These are phyloP conservation scores for Martensiomyces pterosporus DNA, from an alignment of 192 early-diverging fungal species.

Conservation along the genomic window DNA sequence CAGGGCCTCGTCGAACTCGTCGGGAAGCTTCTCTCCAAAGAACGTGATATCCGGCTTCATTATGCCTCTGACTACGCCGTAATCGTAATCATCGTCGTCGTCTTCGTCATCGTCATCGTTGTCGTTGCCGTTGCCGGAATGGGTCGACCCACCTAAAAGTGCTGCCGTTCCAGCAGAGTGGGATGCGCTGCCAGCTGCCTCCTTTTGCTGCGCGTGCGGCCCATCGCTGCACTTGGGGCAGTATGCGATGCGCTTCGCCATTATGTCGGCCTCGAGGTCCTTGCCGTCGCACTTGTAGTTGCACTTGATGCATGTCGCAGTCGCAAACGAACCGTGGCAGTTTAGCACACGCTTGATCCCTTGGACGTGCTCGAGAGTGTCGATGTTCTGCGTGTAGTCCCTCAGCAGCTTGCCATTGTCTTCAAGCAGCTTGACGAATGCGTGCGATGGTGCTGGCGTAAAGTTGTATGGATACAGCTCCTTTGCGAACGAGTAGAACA, in stretches of 20 bases:
- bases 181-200: not conserved
- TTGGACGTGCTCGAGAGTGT: slow-evolving; percentile 85
- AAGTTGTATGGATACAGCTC: slow-evolving; percentile 90
- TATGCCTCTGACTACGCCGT: slow-evolving; percentile 48
- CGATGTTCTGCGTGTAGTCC: slow-evolving; percentile 98
- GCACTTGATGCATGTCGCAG: slow-evolving; percentile 86
- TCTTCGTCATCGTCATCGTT: slow-evolving; percentile 34
- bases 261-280: slow-evolving; percentile 76
- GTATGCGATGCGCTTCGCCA: slow-evolving; percentile 67
- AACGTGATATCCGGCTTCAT: slow-evolving; percentile 98
- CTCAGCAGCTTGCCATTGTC: slow-evolving; percentile 77
- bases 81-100: slow-evolving; percentile 55
- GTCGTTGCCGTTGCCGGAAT: not conserved
- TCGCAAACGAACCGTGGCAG: slow-evolving; percentile 97
- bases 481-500: slow-evolving; percentile 94
- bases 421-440: slow-evolving; percentile 87
- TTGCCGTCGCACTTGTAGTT: slow-evolving; percentile 70
- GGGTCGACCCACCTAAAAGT: no score
- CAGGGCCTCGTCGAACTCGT: slow-evolving; percentile 71
- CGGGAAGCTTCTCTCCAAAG: slow-evolving; percentile 90
- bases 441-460: slow-evolving; percentile 78
- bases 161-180: no score
- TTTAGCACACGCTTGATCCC: slow-evolving; percentile 79
- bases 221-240: slow-evolving; percentile 65
- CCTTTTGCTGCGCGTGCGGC: slow-evolving; percentile 2